Evolutionary conservation across 768 basidiomycete species (phyloP), one percentile per base, ranked within the genome.

Genomic region (Psilocybe cubensis): DNA sequence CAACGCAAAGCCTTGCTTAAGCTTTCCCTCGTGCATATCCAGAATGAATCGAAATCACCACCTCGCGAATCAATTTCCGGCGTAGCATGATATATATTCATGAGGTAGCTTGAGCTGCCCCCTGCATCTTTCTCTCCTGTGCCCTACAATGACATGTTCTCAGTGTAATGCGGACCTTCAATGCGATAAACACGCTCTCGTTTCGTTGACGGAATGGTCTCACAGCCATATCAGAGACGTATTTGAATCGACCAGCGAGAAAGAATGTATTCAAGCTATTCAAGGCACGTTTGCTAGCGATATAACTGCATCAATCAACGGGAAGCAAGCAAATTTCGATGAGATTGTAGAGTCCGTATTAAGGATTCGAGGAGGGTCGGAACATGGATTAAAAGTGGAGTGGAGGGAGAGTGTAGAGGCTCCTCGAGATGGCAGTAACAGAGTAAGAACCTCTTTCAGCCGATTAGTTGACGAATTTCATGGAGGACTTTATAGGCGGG

Each of bases 201-300:
- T 74, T 43, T 74, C 78, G 12, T 68, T 85, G 58, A 73, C 77
- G 18, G 71, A 79, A 3, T 85, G 83, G 83, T 84, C 83, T 3
- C 59, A 67, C 20, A 69, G 73, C 56, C 82, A 82, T 64, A 83
- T 83, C 60, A 71, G 68, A 33, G 71, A 67, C 45, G 72, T 85
- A 47, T 85, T 85, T 63, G 82, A 84, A 64, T 79, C 81, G 1
- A 65, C 70, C 24, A 76, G 69, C n/a, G 76, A 81, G 56, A 72
- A 73, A 25, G 74, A 77, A 28, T 72, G 75, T 23, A 64, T 76
- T 10, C 71, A 68, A 28, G 81, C 81, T 28, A 72, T 84, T 45
- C 70, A 72, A 25, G 63, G 70, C 9, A 83, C 83, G 3, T 85
- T 85, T 63, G 68, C 80, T 0, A 69, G 73, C 17, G 56, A 70